A percentile compares a stretch with the other conserved stretches of the same genome.
Evolutionary conservation across 768 basidiomycete species (phyloP).

Genomic region (Auriscalpium orientale): DNA sequence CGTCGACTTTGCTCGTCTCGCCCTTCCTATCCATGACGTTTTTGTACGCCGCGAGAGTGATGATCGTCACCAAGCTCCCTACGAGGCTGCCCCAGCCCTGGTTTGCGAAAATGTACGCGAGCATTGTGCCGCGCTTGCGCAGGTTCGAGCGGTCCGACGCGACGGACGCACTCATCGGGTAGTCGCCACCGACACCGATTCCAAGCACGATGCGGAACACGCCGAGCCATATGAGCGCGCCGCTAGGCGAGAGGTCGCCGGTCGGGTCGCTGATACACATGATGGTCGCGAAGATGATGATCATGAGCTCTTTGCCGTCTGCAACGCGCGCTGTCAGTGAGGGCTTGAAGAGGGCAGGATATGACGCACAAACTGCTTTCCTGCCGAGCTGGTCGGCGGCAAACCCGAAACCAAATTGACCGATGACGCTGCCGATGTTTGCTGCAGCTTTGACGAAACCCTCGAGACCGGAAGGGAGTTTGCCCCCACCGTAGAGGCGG

Average conservation of each 20-base stretch:
- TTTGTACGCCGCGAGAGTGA: slow-evolving; percentile 59
- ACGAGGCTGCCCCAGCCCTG: slow-evolving; percentile 73
- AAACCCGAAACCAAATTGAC: slow-evolving; percentile 60
- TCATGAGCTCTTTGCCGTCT: slow-evolving; percentile 76
- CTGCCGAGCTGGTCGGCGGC: slow-evolving; percentile 61
- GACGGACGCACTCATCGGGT: slow-evolving; percentile 68
- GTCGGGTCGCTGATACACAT: slow-evolving; percentile 61
- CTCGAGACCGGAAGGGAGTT: slow-evolving; percentile 46
- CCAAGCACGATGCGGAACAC: slow-evolving; percentile 69
- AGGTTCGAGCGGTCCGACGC: slow-evolving; percentile 60
- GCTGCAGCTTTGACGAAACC: slow-evolving; percentile 62
- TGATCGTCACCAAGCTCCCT: slow-evolving; percentile 53
- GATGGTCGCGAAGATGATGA: slow-evolving; percentile 75
- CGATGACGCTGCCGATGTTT: slow-evolving; percentile 68
- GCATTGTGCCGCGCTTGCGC: slow-evolving; percentile 61
- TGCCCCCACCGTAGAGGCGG: slow-evolving; percentile 45
- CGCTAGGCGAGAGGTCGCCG: slow-evolving; percentile 43
- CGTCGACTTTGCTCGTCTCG: slow-evolving; percentile 60
- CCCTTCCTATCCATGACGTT: slow-evolving; percentile 51
- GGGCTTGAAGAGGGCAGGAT: neutral
- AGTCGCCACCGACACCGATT: slow-evolving; percentile 74
- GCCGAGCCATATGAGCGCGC: slow-evolving; percentile 53
- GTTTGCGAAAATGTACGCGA: slow-evolving; percentile 71
- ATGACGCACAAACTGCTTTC: slow-evolving; percentile 50
- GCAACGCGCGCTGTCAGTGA: neutral